A percentile compares a stretch with the other conserved stretches of the same genome.
phyloP scores from a whole-genome alignment of 2,329 filamentous ascomycete species.

The Escovopsis sp. region DNA sequence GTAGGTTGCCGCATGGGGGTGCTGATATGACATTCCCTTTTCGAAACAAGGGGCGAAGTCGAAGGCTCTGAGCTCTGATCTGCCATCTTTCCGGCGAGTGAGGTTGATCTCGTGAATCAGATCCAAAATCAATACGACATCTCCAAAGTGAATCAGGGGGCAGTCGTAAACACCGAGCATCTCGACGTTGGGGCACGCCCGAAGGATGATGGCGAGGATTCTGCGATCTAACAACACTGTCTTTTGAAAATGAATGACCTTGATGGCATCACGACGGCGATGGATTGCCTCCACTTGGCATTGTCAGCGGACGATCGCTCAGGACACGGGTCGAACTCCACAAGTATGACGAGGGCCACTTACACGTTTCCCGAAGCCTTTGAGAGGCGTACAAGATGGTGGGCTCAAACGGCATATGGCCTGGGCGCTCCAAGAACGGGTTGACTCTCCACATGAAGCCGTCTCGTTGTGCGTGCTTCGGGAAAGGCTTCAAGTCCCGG shows the following conservation, averaged over 20 bases:
- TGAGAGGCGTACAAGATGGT: constrained; percentile 4
- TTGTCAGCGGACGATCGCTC: neutral
- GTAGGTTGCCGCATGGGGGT: constrained; percentile 8
- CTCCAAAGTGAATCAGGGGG: constrained; percentile 22
- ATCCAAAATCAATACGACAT: constrained; percentile 19
- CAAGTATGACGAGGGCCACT: constrained; percentile 7
- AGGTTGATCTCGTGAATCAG: constrained; percentile 22
- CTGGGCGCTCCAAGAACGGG: constrained; percentile 6
- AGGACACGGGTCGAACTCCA: neutral
- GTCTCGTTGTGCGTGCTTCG: neutral
- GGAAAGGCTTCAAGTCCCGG: neutral
- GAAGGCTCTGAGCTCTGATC: constrained; percentile 11
- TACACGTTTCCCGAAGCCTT: constrained; percentile 10
- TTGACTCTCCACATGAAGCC: constrained; percentile 6
- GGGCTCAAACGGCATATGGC: constrained; percentile 5
- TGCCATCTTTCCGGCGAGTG: constrained; percentile 5
- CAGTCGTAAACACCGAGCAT: constrained; percentile 24
- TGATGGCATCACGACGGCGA: constrained; percentile 6
- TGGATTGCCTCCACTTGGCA: constrained; percentile 13
- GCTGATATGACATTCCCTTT: constrained; percentile 11
- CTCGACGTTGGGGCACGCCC: constrained; percentile 16
- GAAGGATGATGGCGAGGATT: constrained; percentile 20
- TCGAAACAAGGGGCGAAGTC: constrained; percentile 23
- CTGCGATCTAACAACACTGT: constrained; percentile 19
- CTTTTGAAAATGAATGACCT: constrained; percentile 17